Base-by-base conservation (phyloP, 495 filamentous ascomycete genomes). In the Haplographium delicatum region DNA sequence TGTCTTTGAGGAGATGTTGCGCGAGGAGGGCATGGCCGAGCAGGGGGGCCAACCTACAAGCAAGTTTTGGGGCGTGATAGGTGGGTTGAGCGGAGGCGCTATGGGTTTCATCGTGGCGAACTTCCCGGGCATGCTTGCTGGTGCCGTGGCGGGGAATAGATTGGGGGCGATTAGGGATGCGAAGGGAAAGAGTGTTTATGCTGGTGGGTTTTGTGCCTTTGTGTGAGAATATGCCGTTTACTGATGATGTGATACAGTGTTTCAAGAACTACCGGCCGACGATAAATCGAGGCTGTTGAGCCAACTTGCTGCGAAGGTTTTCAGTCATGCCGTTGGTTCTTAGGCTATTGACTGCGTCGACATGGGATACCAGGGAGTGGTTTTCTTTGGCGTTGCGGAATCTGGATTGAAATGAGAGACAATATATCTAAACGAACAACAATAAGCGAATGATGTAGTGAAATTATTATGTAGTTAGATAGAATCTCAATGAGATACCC, bases 1-100 rank as follows among this genome's bases (percentile, higher is more conserved):
- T 53, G 85, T 89, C 2, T 98, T 98, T 62, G 94, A 98, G 73
- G 93, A 98, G 75, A 98, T 98, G 93, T 68, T 97, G 66, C 80
- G 86, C 27, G 93, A 98, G 58, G 86, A 96, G 63, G 93, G 91
- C 0, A 76, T 97, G 66, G 84, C 85, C 0, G 81, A 83, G 47
- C 75, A 78, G 16, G 64, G 58, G 5, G 70, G 59, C 15, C 60
- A 60, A 19, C 83, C 84, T 15, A 89, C 82, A 1, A 74, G 80
- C 18, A 84, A 82, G 52, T 90, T 97, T 63, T 98, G 93, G 91
- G 75, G 82, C 22, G 58, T 95, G 27, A 67, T 96, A 8, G 93
- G 93, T 10, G 89, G 88, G 2, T 54, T 94, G 8, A 91, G 87
- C 61, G 93, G 93, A 19, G 90, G 86, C 38, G 88, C 89, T 5